Base-by-base conservation (phyloP, 495 filamentous ascomycete species). In the Aspergillus homomorphus region DNA sequence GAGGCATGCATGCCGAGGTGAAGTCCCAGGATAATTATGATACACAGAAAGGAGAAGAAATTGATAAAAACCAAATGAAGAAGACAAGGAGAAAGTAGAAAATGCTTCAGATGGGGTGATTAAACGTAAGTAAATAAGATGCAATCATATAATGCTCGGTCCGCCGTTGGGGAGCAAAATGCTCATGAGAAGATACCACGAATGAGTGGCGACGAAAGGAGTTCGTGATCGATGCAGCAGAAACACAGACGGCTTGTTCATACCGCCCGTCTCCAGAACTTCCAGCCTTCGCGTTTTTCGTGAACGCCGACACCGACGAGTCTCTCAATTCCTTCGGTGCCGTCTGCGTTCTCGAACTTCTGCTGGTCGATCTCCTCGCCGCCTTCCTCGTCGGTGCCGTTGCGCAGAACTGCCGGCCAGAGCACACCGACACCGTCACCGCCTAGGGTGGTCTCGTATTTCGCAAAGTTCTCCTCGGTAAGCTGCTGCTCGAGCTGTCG, bases 351-450 rank as follows among this genome's bases (percentile, higher is more conserved):
- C 46, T 96, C 80, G 69, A 97, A 97, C 56, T 90, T 91, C 49
- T 97, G 89, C 67, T 95, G 84, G 63, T 96, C 90, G 63, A 97
- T 96, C 72, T 95, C 90, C 72, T 92, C 87, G 38, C 89, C 89
- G n/a, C 89, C 87, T 58, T 88, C 83, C 52, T 88, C 82, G 30
- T 87, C 87, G 30, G 80, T 81, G 3, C 83, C 86, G 54, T 88
- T 92, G 61, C 87, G 86, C 10, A 95, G 75, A 10, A 96, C 84
- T 0, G 94, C 93, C 0, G 94, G 94, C 84, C 86, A 96, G 6
- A 98, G 80, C 2, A 98, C 89, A 52, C 94, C 94, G 12, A 98
- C 88, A 15, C 94, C 94, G 63, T 96, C 89, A 19, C 91, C 91
- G 8, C 92, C 94, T 2, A 98, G 79, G 2, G 88, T 96, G 4